Evolutionary conservation across 805 yeast genomes (phyloP), one percentile per base, ranked within the genome.

Genomic region (Starmerella apis): DNA sequence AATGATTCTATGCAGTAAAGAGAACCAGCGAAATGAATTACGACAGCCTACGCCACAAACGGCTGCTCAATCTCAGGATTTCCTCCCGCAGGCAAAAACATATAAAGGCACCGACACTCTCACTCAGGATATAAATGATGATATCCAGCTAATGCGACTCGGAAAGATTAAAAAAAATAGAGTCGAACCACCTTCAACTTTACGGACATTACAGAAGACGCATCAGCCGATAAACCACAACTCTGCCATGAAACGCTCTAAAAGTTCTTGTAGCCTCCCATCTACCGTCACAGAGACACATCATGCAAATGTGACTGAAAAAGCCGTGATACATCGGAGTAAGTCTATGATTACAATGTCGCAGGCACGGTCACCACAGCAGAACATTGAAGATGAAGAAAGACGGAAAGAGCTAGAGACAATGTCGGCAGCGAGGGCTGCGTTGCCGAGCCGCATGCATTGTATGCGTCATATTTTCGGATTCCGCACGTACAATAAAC

Each of bases 401-500:
- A 41, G n/a, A 11, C 11, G 4, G 3, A n/a, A 23, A 27, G 44
- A 41, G 33, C 14, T 10, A 8, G 44, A 41, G 7, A 16, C n/a
- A 5, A 5, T 4, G 9, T 23, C 22, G 8, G 44, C 44, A 6
- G 44, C 22, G 4, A 25, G 13, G 24, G 44, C 44, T n/a, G 33
- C 33, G 8, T 11, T 27, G 33, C 44, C 46, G 20, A 43, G 46
- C 20, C 36, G 46, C 11, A 28, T 43, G 16, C 18, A 37, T 20
- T 30, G 19, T 20, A 24, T 43, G 46, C 41, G 49, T 7, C 52
- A 52, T 23, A 22, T 49, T 5, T 9, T 48, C 11, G 57, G 57
- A 13, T 54, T 54, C 36, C 51, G 55, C 14, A 38, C 16, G 28
- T 46, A 53, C 38, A 39, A 47, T 37, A 31, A 25, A 23, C 27